Percentiles rank a stretch among this genome's conserved stretches.
Conservation (phyloP, 192 early-diverging fungal species). For the Coemansia sp. region DNA sequence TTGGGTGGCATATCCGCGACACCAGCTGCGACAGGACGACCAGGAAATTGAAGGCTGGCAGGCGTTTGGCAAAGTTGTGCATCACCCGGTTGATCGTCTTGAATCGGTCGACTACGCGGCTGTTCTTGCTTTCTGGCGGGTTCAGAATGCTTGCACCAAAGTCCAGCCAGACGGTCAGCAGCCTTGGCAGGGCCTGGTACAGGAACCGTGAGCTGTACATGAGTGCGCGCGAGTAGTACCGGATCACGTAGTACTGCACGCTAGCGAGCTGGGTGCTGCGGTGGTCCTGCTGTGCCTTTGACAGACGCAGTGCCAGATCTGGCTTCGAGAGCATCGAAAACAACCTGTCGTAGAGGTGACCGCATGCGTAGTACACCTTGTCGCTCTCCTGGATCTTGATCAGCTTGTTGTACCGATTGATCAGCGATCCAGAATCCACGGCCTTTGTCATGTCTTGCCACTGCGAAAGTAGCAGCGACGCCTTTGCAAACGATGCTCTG, state of each 20-base stretch:
- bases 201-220: conserved; percentile 73
- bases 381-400: conserved; percentile 48
- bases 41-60: conserved; percentile 73
- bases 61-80: conserved; percentile 55
- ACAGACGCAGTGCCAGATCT: conserved; percentile 5
- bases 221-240: conserved; percentile 57
- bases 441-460: conserved; percentile 48
- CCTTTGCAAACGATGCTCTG: conserved; percentile 37
- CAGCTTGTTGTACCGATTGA: conserved; percentile 32
- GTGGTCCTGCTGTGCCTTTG: conserved; percentile 28
- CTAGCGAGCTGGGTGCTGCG: conserved; percentile 26
- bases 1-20: conserved; percentile 80
- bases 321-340: conserved; percentile 26
- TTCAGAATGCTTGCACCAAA: conserved; percentile 54
- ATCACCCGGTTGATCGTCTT: conserved; percentile 57
- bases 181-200: conserved; percentile 79
- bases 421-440: conserved; percentile 16
- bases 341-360: conserved; percentile 38
- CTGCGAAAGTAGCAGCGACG: conserved; percentile 26
- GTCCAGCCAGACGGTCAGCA: conserved; percentile 86
- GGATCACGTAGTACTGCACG: conserved; percentile 49
- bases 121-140: conserved; percentile 40
- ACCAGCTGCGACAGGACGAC: conserved; percentile 83
- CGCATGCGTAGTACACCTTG: conserved; percentile 46
- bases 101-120: conserved; percentile 50